Evolutionary conservation across 345 rosid species (phyloP).

Genomic region (Lagerstroemia speciosa): DNA sequence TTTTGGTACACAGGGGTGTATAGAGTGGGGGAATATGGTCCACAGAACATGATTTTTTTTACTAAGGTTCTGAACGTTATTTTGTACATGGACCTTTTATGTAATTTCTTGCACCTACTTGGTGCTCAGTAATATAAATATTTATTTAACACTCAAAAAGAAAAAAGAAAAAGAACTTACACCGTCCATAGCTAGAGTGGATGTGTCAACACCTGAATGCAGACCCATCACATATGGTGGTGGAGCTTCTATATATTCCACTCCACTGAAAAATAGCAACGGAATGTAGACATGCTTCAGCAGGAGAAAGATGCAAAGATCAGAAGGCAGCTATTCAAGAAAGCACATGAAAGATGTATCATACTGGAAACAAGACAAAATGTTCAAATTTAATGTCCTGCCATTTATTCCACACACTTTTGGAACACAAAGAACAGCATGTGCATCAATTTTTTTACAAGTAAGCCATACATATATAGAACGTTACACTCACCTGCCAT

Average conservation of each 20-base stretch:
- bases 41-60: no score
- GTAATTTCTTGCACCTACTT: no score
- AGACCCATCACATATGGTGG: conserved; percentile 99
- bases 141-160: background rate
- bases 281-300: conserved; percentile 99
- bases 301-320: conserved; percentile 47
- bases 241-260: conserved; percentile 98
- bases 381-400: background rate
- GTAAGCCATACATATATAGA: background rate
- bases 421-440: background rate
- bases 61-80: no score
- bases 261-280: conserved; percentile 99
- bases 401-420: background rate
- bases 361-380: background rate
- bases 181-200: conserved; percentile 86
- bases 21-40: no score
- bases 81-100: no score
- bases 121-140: no score
- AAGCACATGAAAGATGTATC: background rate
- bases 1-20: no score
- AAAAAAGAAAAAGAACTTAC: conserved; percentile 53
- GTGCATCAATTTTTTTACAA: background rate
- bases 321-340: conserved; percentile 22
- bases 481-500: conserved; percentile 67
- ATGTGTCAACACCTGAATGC: conserved; percentile 88